phyloP scores from a whole-genome alignment of 1,284 basidiomycete genomes.

The Puccinia polysora region DNA sequence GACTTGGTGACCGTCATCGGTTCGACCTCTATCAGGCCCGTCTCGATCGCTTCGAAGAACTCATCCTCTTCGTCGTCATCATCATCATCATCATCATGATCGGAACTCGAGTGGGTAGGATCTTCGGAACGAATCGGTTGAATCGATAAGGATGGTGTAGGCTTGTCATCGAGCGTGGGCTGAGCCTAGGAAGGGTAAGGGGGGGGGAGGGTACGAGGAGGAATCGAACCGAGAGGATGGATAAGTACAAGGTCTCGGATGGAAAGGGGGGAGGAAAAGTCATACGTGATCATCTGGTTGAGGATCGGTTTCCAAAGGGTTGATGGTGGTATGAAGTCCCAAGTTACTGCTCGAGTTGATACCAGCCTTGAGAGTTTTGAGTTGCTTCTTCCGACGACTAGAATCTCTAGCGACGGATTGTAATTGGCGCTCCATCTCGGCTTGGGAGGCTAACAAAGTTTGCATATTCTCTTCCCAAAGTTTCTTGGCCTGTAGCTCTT shows the following conservation, averaged over 20 bases:
- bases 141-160: background rate
- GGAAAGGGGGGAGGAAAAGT: too few relatives aligned
- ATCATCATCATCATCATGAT: conserved; percentile 68
- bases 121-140: background rate
- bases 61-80: conserved; percentile 92
- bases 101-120: conserved; percentile 51
- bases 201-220: background rate
- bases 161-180: too few relatives aligned
- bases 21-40: conserved; percentile 60
- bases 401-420: conserved; percentile 53
- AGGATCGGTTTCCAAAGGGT: conserved; percentile 2
- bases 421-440: conserved; percentile 74
- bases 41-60: conserved; percentile 95
- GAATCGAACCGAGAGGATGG: background rate
- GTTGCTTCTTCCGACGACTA: conserved; percentile 55
- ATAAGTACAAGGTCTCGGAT: too few relatives aligned
- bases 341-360: conserved; percentile 30
- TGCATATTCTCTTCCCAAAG: conserved; percentile 91
- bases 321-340: conserved; percentile 3
- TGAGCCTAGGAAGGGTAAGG: background rate
- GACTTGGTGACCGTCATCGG: conserved; percentile 44
- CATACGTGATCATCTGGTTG: too few relatives aligned
- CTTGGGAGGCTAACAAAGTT: conserved; percentile 78
- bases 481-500: conserved; percentile 62
- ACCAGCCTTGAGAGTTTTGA: conserved; percentile 49